Percentiles rank a stretch among this genome's conserved stretches.
Conservation (phyloP, 495 filamentous ascomycete species). For the Achaetomiella virescens region DNA sequence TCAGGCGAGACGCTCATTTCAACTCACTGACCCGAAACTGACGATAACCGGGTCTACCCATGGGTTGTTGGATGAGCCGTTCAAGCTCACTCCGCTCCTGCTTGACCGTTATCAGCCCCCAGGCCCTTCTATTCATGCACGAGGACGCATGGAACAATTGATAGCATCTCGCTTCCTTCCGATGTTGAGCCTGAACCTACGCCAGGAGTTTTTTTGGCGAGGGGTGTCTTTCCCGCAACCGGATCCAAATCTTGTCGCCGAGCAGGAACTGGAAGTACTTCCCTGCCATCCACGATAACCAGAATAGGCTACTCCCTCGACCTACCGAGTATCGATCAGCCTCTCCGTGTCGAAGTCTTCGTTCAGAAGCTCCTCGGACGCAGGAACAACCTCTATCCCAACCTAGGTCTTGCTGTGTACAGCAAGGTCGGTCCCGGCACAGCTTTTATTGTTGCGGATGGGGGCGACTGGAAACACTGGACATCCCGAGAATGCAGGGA, state of each 20-base stretch:
- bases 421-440: conserved; percentile 9
- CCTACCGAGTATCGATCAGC: conserved; percentile 4
- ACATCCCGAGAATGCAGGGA: conserved; percentile 19
- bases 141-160: conserved; percentile 18
- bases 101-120: conserved; percentile 23
- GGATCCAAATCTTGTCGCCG: conserved; percentile 9
- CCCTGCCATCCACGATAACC: conserved; percentile 16
- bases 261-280: conserved; percentile 23
- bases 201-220: conserved; percentile 21
- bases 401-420: conserved; percentile 22
- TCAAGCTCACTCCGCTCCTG: conserved; percentile 15
- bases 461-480: conserved; percentile 18
- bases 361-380: conserved; percentile 9
- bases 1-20: not conserved
- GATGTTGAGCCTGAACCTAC: conserved; percentile 12
- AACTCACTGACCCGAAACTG: conserved; percentile 17
- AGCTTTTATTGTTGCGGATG: conserved; percentile 19
- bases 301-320: conserved; percentile 21
- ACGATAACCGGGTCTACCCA: conserved; percentile 22
- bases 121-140: conserved; percentile 20
- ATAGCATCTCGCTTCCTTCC: conserved; percentile 21
- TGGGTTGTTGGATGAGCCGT: conserved; percentile 23
- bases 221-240: not conserved
- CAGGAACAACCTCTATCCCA: conserved; percentile 1
- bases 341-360: conserved; percentile 21